Base-by-base conservation (phyloP, 2,329 filamentous ascomycete genomes). In the Aspergillus eucalypticola region DNA sequence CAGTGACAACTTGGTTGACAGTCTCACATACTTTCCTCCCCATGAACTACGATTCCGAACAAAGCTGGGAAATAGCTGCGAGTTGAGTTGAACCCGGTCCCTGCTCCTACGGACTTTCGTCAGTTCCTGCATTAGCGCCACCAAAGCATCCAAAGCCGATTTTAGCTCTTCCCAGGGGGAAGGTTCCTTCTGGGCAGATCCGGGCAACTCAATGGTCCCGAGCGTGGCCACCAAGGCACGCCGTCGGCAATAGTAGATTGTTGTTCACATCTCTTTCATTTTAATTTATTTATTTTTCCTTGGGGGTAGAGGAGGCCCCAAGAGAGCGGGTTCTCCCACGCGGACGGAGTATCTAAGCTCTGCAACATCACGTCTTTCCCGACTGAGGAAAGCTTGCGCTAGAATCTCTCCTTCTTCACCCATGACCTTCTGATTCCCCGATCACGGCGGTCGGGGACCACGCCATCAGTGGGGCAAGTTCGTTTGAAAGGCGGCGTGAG, bases 51-150 rank as follows among this genome's bases (percentile, higher is more conserved):
- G 59, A 62, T 62, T 60, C 51, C 60, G 42, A 58, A 58, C 35
- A 52, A 59, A 59, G 56, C 59, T 58, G 59, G 42, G 44, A 57
- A 55, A 21, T 15, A 44, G 21, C 42, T 59, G 56, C 54, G 56
- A 58, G 35, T 44, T 17, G 49, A 52, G 49, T 60, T 55, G 50
- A 35, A 27, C 46, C 54, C 35, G 49, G n/a, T 38, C 32, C 35
- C 54, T 56, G 56, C 8, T 60, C 44, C 49, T 50, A 56, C 42
- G 56, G 65, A 53, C 54, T 64, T 65, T 65, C 57, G 61, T 62
- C 66, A 73, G 73, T 75, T 74, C 72, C 73, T 75, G 73, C 73
- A 73, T 73, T 75, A 75, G 73, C 66, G 72, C 54, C 65, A 64
- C 67, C 58, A 65, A 59, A 35, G 32, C 51, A 42, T 39, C 46